These are phyloP conservation scores for Paraurostyla sp. DNA, from an alignment of 73 alveolate genomes.

Conservation along the genomic window DNA sequence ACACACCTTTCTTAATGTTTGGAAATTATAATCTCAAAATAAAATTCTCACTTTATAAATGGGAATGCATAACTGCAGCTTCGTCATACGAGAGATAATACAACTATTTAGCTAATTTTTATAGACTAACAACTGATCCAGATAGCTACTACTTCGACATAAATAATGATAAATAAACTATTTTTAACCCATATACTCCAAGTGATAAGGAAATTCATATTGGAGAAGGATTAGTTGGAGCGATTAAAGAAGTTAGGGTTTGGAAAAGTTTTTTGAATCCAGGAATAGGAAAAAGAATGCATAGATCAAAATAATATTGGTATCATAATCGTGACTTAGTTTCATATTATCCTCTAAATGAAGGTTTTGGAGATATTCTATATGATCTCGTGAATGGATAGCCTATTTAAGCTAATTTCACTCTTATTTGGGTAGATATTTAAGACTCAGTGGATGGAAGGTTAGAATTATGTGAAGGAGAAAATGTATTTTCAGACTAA, in stretches of 20 bases:
- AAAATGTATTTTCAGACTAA: conserved; percentile 13
- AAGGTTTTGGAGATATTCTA: conserved; percentile 15
- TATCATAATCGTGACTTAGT: neutral
- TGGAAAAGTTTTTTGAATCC: neutral
- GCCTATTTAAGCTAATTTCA: neutral
- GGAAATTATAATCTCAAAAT: neutral
- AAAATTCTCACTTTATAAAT: neutral
- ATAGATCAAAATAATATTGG: neutral
- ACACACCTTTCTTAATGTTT: neutral
- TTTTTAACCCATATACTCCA: neutral
- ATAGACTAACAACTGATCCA: neutral
- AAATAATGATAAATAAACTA: neutral
- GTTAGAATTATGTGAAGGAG: conserved; percentile 51
- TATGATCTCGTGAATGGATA: neutral
- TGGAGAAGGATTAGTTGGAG: neutral
- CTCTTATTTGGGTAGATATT: neutral
- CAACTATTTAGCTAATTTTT: conserved; percentile 30
- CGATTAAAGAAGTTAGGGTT: neutral
- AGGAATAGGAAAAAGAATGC: neutral
- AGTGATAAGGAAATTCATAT: neutral
- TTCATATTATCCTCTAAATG: conserved; percentile 34
- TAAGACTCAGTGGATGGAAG: neutral
- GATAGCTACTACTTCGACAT: too few species aligned
- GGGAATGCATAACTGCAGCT: conserved; percentile 42
- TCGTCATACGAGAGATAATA: neutral